A percentile compares a stretch with the other conserved stretches of the same genome.
Conservation (phyloP, 1,139 yeast species). For the Wickerhamomyces sp. region DNA sequence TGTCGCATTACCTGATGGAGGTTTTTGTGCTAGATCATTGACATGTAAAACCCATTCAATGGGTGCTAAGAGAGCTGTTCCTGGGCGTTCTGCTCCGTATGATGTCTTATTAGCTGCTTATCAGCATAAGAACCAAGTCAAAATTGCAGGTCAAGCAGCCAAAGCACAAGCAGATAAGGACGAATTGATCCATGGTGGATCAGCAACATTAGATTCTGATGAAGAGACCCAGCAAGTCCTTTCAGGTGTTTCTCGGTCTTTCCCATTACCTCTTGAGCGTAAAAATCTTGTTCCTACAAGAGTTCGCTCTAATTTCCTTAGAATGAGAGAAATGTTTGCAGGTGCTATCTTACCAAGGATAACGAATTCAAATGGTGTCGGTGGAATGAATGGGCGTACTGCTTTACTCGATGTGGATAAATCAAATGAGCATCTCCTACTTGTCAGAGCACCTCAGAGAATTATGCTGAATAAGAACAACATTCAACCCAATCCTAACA, state of each 20-base stretch:
- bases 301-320: constrained; percentile 64
- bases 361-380: constrained; percentile 31
- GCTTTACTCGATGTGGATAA: constrained; percentile 67
- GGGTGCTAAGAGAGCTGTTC: constrained; percentile 96
- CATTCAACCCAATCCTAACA: constrained; percentile 15
- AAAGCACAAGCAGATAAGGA: constrained; percentile 50
- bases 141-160: constrained; percentile 77
- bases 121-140: constrained; percentile 89
- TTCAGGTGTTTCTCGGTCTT: constrained; percentile 81
- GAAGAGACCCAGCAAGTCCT: constrained; percentile 92
- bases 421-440: constrained; percentile 49
- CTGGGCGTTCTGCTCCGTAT: constrained; percentile 89
- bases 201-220: constrained; percentile 56
- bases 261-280: constrained; percentile 79
- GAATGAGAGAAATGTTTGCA: constrained; percentile 83
- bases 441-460: constrained; percentile 63
- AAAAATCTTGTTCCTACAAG: constrained; percentile 68
- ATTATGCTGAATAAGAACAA: constrained; percentile 18
- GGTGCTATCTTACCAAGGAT: constrained; percentile 55
- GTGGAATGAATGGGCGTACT: constrained; percentile 72
- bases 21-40: constrained; percentile 87
- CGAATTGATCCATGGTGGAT: constrained; percentile 37
- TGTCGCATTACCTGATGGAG: constrained; percentile 88
- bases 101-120: constrained; percentile 84
- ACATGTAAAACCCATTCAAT: constrained; percentile 97